Base-by-base conservation (phyloP, 345 rosid genomes). In the Cardamine chenopodiifolia region DNA sequence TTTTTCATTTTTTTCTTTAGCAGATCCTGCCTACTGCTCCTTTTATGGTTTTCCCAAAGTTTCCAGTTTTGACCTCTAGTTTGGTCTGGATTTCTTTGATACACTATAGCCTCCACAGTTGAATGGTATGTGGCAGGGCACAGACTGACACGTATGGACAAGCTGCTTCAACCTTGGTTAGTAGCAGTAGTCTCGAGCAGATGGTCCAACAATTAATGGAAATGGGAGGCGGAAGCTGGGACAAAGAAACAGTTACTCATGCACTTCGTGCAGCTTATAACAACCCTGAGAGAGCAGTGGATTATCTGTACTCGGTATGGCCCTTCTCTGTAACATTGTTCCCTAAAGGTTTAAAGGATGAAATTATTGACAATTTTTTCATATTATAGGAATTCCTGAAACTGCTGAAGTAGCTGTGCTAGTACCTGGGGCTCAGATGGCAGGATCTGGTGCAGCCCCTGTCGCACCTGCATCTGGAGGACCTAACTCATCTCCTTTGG, bases 251-350 rank as follows among this genome's bases (percentile, higher is more conserved):
- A 23, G 98, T 95, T 73, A 78, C 82, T 44, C 90, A 96, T 52
- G 99, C 99, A 53, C 97, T 95, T 82, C 92, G 90, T 78, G 98
- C 99, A 28, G 98, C 99, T 60, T 90, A 92, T 79, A 95, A 92
- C 81, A 95, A 95, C 68, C 99, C 99, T 22, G 99, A 92, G 85
- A 82, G 99, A 70, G 99, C 99, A n/a, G 96, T 95, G 74, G 99
- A 95, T 82, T 95, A 95, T 81, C 76, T 95, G 19, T 95, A 92
- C 76, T 85, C 97, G 58, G 99, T 95, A 88, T 59, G 87, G 59
- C 59, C 26, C 39, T 62, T 40, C 25, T 39, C 66, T 47, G 25
- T 49, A 23, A 32, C 48, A 58, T 5, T 56, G 48, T 59, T 39
- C 23, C 48, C 19, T 49, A 29, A 32, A 44, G 26, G 13, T 61